A percentile compares a stretch with the other conserved stretches of the same genome.
phyloP scores from a whole-genome alignment of 139 green algal genomes.

The Picochlorum sp. region DNA sequence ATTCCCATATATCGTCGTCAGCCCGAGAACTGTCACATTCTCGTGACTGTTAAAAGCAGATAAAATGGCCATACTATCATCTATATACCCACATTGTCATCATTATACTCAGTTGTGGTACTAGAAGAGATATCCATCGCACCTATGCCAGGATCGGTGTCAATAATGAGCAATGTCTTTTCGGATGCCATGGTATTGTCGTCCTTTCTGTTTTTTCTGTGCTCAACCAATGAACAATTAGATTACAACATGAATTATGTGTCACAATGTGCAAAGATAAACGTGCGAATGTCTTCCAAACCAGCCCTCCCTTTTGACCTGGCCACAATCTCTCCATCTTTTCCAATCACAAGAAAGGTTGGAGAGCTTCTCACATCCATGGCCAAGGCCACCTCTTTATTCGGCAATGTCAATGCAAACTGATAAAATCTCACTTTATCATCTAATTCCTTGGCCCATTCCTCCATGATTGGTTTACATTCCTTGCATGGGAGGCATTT shows the following conservation, averaged over 20 bases:
- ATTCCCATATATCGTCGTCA: slow-evolving; percentile 83
- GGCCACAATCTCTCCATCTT: background rate
- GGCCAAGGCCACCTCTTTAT: slow-evolving; percentile 10
- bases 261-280: background rate
- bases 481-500: slow-evolving; percentile 13
- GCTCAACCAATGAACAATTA: too few relatives aligned
- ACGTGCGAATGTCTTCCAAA: background rate
- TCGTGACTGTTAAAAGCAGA: slow-evolving; percentile 63
- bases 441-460: background rate
- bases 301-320: background rate
- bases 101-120: background rate
- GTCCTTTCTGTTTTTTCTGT: too few relatives aligned
- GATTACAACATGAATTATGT: background rate
- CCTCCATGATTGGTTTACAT: slow-evolving; percentile 5
- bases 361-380: slow-evolving; percentile 8
- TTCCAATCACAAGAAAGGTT: slow-evolving; percentile 7
- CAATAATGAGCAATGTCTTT: slow-evolving; percentile 47
- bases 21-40: slow-evolving; percentile 53
- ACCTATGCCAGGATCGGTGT: slow-evolving; percentile 69
- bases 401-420: slow-evolving; percentile 13
- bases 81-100: slow-evolving; percentile 20
- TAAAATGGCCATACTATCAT: slow-evolving; percentile 77
- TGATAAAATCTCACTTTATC: slow-evolving; percentile 1
- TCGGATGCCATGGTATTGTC: too few relatives aligned
- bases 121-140: background rate